Conservation (phyloP, 2,329 filamentous ascomycete species). For the Botrytis sinoallii region DNA sequence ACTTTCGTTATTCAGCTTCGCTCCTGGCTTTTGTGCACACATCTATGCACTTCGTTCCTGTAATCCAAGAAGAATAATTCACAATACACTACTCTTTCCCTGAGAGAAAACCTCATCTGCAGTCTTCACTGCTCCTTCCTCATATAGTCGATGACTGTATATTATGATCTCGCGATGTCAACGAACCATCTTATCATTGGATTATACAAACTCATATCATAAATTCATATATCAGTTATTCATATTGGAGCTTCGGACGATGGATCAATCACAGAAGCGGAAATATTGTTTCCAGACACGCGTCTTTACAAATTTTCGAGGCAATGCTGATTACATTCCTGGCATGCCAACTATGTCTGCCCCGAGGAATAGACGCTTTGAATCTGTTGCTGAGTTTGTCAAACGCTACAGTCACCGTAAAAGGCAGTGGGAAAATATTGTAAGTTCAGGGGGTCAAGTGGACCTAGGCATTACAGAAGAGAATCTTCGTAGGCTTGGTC, state of each 20-base stretch:
- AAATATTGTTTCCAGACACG: not conserved
- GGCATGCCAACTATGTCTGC: not conserved
- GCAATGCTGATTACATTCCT: not conserved
- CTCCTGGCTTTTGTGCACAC: not conserved
- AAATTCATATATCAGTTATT: not conserved
- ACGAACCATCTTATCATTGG: not conserved
- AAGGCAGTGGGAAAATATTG: accelerated
- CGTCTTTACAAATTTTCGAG: accelerated
- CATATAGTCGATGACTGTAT: not conserved
- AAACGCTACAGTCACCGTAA: accelerated
- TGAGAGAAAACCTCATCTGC: not conserved
- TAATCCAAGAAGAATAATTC: not conserved
- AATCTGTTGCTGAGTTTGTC: not conserved
- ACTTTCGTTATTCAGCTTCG: not conserved
- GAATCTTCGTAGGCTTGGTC: not conserved
- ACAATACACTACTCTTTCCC: not conserved
- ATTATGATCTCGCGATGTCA: not conserved
- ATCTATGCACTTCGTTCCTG: not conserved
- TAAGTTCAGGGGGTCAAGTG: not conserved
- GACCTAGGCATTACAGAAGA: not conserved
- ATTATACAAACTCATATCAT: not conserved
- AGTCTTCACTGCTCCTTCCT: not conserved
- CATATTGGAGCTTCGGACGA: not conserved
- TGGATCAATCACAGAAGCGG: not conserved
- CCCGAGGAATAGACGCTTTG: accelerated